phyloP scores from a whole-genome alignment of 495 filamentous ascomycete genomes.

The Aspergillus leporis region DNA sequence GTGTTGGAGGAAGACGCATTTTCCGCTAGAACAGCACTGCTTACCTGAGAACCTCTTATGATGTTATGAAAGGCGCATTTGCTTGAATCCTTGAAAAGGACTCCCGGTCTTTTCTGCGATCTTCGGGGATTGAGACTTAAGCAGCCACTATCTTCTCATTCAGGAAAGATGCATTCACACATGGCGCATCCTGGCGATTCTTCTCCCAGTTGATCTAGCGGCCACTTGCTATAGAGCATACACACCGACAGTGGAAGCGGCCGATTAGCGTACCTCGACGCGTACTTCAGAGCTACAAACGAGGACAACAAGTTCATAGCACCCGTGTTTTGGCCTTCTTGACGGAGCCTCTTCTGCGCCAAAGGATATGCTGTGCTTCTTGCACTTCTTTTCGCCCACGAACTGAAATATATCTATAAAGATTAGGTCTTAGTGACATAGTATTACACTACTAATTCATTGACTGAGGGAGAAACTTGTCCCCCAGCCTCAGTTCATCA shows the following conservation, averaged over 20 bases:
- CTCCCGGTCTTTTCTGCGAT: not conserved
- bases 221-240: not conserved
- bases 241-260: not conserved
- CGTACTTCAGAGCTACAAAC: not conserved
- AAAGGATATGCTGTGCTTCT: not conserved
- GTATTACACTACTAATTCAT: not conserved
- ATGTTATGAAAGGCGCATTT: not conserved
- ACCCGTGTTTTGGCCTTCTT: not conserved
- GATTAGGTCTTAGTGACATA: not conserved
- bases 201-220: not conserved
- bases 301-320: not conserved
- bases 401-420: not conserved
- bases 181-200: too few relatives aligned
- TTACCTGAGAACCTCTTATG: not conserved
- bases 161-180: not conserved
- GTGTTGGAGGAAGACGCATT: conserved; percentile 57
- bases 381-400: not conserved
- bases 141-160: not conserved
- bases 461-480: not conserved
- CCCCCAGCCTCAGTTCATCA: not conserved
- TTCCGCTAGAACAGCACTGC: conserved; percentile 50
- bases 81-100: not conserved
- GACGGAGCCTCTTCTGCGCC: not conserved
- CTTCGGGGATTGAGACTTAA: not conserved
- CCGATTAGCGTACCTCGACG: not conserved